Percentiles rank a stretch among this genome's conserved stretches.
Evolutionary conservation across 768 basidiomycete species (phyloP).

Genomic region (Lactifluus pinguis): DNA sequence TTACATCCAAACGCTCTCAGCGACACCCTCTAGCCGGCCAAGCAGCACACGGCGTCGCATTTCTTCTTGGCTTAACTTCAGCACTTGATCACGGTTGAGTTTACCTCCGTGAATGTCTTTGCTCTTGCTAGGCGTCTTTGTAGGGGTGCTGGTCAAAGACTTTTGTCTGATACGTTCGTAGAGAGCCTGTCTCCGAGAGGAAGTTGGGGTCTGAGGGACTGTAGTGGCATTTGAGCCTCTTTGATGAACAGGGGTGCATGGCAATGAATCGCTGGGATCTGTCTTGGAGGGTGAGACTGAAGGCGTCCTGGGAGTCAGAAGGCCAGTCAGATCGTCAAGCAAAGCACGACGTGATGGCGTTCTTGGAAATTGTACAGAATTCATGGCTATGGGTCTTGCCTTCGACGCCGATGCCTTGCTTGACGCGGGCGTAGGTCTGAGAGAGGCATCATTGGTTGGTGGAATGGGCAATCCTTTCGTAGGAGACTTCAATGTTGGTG

Average conservation of each 20-base stretch:
- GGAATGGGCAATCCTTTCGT: conserved; percentile 18
- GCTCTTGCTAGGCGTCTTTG: conserved; percentile 37
- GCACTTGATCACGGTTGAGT: conserved; percentile 55
- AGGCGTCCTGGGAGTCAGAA: conserved; percentile 31
- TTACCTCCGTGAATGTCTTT: conserved; percentile 33
- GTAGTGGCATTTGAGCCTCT: conserved; percentile 45
- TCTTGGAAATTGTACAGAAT: conserved; percentile 45
- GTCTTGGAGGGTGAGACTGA: conserved; percentile 17
- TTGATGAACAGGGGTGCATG: conserved; percentile 62
- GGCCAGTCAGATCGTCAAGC: conserved; percentile 27
- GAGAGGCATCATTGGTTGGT: conserved; percentile 40
- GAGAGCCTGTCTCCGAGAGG: conserved; percentile 68
- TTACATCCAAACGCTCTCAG: conserved; percentile 86
- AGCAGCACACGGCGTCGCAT: conserved; percentile 66
- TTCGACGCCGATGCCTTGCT: conserved; percentile 20
- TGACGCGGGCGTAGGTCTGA: conserved; percentile 36
- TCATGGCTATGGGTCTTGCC: conserved; percentile 35
- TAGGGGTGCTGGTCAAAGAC: conserved; percentile 59
- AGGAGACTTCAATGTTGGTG: conserved; percentile 32
- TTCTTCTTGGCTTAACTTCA: conserved; percentile 70
- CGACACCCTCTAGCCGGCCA: conserved; percentile 68
- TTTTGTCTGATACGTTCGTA: conserved; percentile 73
- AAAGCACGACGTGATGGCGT: conserved; percentile 46
- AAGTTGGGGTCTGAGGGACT: conserved; percentile 58
- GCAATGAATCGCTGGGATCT: conserved; percentile 31